phyloP scores from a whole-genome alignment of 495 filamentous ascomycete genomes.

The Penicillium antarcticum region DNA sequence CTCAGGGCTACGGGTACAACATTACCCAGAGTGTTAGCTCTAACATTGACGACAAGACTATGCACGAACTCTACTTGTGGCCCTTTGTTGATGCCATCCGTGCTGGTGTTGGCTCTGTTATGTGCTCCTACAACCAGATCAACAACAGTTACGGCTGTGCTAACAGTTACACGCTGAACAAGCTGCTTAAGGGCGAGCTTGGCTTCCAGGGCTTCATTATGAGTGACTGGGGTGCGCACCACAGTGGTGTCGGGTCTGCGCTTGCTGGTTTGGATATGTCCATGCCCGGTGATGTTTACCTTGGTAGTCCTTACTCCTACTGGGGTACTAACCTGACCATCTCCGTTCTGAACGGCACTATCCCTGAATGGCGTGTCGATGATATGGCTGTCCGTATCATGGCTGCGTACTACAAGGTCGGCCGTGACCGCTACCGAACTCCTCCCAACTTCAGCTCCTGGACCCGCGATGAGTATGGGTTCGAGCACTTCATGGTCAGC shows the following conservation, averaged over 20 bases:
- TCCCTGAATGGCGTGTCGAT: slow-evolving; percentile 87
- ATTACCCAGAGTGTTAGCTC: slow-evolving; percentile 65
- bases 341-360: slow-evolving; percentile 82
- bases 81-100: slow-evolving; percentile 74
- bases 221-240: slow-evolving; percentile 88
- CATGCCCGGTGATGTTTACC: slow-evolving; percentile 85
- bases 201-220: slow-evolving; percentile 94
- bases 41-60: slow-evolving; percentile 88
- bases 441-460: slow-evolving; percentile 87
- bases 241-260: slow-evolving; percentile 73
- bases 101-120: slow-evolving; percentile 77
- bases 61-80: slow-evolving; percentile 95
- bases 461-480: slow-evolving; percentile 73
- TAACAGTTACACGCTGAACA: slow-evolving; percentile 74
- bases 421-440: slow-evolving; percentile 57
- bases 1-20: slow-evolving; percentile 58
- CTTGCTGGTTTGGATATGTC: slow-evolving; percentile 90
- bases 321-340: slow-evolving; percentile 87
- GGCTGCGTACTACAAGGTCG: slow-evolving; percentile 89
- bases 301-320: slow-evolving; percentile 69
- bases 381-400: slow-evolving; percentile 94
- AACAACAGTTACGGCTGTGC: slow-evolving; percentile 70
- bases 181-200: slow-evolving; percentile 83
- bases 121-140: slow-evolving; percentile 92
- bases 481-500: slow-evolving; percentile 56